These are phyloP conservation scores for Lasiodiplodia gonubiensis DNA, from an alignment of 2,329 filamentous ascomycete species.

Conservation along the genomic window DNA sequence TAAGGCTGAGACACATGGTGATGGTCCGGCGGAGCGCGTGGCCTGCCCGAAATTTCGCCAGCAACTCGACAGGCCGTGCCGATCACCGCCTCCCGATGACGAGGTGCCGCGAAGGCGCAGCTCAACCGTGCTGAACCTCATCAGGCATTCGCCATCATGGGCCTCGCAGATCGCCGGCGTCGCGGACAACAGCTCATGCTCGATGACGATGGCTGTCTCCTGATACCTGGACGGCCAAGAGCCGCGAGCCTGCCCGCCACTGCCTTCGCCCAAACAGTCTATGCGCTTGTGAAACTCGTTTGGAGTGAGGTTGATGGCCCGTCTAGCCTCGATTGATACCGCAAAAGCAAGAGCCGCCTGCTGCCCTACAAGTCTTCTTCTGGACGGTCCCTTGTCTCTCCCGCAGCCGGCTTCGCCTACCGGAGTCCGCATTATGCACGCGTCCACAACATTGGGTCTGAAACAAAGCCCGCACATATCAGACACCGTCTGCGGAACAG, in stretches of 20 bases:
- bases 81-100: constrained; percentile 16
- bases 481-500: constrained; percentile 13
- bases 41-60: constrained; percentile 20
- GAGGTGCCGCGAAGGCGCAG: constrained; percentile 18
- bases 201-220: constrained; percentile 5
- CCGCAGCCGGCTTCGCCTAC: neutral
- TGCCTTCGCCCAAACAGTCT: constrained; percentile 4
- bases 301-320: constrained; percentile 20
- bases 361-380: neutral
- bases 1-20: constrained; percentile 23
- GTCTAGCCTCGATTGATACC: constrained; percentile 1
- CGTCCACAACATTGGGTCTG: constrained; percentile 9
- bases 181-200: constrained; percentile 4
- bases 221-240: neutral
- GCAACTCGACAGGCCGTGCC: neutral
- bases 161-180: constrained; percentile 10
- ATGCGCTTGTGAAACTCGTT: constrained; percentile 17
- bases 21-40: constrained; percentile 16
- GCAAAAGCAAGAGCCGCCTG: constrained; percentile 18
- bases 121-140: constrained; percentile 8
- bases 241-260: neutral
- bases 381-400: constrained; percentile 11
- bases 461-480: constrained; percentile 17
- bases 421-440: neutral
- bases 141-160: constrained; percentile 5